Conservation (phyloP, 2,329 filamentous ascomycete species). For the Ascochyta viciae-villosae region DNA sequence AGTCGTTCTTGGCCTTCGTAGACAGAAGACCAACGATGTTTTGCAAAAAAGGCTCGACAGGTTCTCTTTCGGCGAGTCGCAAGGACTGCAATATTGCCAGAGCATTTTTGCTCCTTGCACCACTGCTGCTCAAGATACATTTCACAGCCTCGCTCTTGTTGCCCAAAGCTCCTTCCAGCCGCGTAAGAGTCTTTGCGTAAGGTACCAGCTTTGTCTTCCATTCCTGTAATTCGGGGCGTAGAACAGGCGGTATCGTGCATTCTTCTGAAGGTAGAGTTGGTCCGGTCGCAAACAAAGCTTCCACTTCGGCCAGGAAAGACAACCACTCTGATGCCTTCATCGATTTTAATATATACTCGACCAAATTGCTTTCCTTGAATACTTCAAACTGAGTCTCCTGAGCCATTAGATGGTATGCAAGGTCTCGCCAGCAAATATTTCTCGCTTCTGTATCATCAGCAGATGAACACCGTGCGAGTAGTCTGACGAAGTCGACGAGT, state of each 20-base stretch:
- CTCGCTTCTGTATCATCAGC: constrained; percentile 3
- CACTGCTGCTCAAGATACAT: constrained; percentile 25
- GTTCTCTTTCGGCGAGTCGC: constrained; percentile 11
- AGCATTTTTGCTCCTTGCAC: constrained; percentile 17
- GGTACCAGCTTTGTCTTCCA: not conserved
- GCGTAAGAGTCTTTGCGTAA: constrained; percentile 21
- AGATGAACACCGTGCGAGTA: constrained; percentile 17
- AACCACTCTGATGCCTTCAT: constrained; percentile 33
- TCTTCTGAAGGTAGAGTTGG: constrained; percentile 6
- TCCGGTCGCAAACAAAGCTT: constrained; percentile 24
- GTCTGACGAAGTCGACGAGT: constrained; percentile 26
- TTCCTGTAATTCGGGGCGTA: constrained; percentile 13
- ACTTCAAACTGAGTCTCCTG: constrained; percentile 11
- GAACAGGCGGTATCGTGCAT: constrained; percentile 13
- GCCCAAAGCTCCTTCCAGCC: constrained; percentile 25
- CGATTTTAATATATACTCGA: constrained; percentile 25
- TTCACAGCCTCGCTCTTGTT: constrained; percentile 16
- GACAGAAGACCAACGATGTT: constrained; percentile 21
- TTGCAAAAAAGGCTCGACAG: constrained; percentile 32
- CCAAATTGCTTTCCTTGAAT: not conserved
- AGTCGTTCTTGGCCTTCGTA: constrained; percentile 13
- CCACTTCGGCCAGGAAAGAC: constrained; percentile 28
- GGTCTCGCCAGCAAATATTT: constrained; percentile 29
- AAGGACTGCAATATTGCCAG: constrained; percentile 26
- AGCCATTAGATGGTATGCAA: constrained; percentile 27